Evolutionary conservation across 257 asterid species (phyloP).

Genomic region (Solanum megistacrolobum): DNA sequence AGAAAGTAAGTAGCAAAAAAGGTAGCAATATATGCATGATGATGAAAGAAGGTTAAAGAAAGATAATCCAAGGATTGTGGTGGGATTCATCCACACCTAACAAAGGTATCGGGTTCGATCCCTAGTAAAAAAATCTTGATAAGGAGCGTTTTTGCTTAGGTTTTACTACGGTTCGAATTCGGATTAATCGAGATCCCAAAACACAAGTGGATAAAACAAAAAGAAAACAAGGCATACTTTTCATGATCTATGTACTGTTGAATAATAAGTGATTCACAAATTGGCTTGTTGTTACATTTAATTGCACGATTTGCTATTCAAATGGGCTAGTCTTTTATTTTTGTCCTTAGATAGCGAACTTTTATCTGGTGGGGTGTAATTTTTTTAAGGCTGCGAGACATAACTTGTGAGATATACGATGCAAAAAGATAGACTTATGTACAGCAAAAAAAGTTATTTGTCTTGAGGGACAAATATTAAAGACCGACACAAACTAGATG

Average conservation of each 20-base stretch:
- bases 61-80: not conserved
- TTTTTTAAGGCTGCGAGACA: fast-evolving
- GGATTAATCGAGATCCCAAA: too few relatives aligned
- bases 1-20: too few relatives aligned
- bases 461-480: not conserved
- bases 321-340: not conserved
- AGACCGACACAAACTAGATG: not conserved
- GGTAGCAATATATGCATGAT: too few relatives aligned
- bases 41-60: too few relatives aligned
- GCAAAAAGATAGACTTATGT: too few relatives aligned
- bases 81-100: too few relatives aligned
- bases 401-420: not conserved
- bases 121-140: too few relatives aligned
- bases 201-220: too few relatives aligned
- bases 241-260: not conserved
- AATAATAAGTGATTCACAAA: not conserved
- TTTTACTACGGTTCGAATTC: too few relatives aligned
- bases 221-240: not conserved
- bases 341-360: not conserved
- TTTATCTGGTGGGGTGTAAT: not conserved
- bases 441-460: too few relatives aligned
- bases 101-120: too few relatives aligned
- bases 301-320: not conserved
- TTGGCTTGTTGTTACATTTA: not conserved
- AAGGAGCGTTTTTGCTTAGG: too few relatives aligned